phyloP scores from a whole-genome alignment of 495 filamentous ascomycete species.

The Zalerion maritima region DNA sequence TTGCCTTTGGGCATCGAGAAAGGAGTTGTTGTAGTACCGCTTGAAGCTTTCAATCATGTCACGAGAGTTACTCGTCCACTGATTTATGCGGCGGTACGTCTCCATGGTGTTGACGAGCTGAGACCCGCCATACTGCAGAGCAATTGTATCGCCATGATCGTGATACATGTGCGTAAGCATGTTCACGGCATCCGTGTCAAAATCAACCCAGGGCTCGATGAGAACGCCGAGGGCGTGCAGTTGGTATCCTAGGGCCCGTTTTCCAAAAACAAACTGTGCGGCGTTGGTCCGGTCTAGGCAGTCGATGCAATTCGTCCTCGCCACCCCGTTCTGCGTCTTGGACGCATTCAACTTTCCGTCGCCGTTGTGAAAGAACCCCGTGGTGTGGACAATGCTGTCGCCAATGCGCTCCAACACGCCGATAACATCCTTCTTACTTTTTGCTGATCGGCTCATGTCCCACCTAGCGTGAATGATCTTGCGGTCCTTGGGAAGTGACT shows the following conservation, averaged over 20 bases:
- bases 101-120: conserved; percentile 98
- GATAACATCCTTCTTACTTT: conserved; percentile 92
- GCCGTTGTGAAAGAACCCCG: conserved; percentile 91
- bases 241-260: conserved; percentile 81
- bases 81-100: conserved; percentile 95
- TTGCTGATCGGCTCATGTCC: conserved; percentile 95
- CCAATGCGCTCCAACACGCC: conserved; percentile 78
- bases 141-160: conserved; percentile 93
- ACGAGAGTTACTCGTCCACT: conserved; percentile 92
- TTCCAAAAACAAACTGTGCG: conserved; percentile 96
- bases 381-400: conserved; percentile 67
- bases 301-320: conserved; percentile 94
- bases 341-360: conserved; percentile 45
- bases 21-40: conserved; percentile 97
- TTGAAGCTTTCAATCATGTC: conserved; percentile 99
- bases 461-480: conserved; percentile 88
- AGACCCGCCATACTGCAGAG: conserved; percentile 92
- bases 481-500: conserved; percentile 70
- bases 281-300: conserved; percentile 95
- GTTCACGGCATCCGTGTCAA: conserved; percentile 90
- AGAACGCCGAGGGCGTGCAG: conserved; percentile 86
- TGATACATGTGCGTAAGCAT: conserved; percentile 96
- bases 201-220: conserved; percentile 61
- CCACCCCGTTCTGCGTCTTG: conserved; percentile 79
- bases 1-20: conserved; percentile 88